Conservation (phyloP, 1,284 basidiomycete genomes). For the Ceratorhiza oryzae-sativae region DNA sequence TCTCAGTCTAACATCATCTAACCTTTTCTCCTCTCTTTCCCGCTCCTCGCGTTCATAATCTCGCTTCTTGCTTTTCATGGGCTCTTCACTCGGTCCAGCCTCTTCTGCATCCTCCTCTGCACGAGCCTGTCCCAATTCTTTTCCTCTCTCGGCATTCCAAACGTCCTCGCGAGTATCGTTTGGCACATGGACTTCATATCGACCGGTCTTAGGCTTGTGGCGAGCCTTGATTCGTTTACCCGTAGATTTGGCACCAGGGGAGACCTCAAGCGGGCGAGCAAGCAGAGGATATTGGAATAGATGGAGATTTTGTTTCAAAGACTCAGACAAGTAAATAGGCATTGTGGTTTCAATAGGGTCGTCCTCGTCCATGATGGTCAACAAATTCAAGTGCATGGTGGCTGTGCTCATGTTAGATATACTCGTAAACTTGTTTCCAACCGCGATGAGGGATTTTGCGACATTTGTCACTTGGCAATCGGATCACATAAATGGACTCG, state of each 20-base stretch:
- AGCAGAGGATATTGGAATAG: slow-evolving; percentile 81
- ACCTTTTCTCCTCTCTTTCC: slow-evolving; percentile 46
- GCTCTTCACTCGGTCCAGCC: slow-evolving; percentile 50
- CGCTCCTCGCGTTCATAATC: slow-evolving; percentile 39
- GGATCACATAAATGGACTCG: slow-evolving; percentile 23
- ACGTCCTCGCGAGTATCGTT: slow-evolving; percentile 77
- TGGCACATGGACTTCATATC: slow-evolving; percentile 77
- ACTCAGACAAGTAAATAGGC: slow-evolving; percentile 72
- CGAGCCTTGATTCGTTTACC: slow-evolving; percentile 78
- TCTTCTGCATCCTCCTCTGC: slow-evolving; percentile 64
- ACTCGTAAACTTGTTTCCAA: background rate
- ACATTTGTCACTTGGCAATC: slow-evolving; percentile 41
- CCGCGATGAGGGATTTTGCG: slow-evolving; percentile 26
- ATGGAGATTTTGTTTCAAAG: slow-evolving; percentile 66
- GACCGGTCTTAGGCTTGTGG: slow-evolving; percentile 65
- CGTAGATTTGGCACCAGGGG: slow-evolving; percentile 70
- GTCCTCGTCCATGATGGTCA: slow-evolving; percentile 39
- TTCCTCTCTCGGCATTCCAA: slow-evolving; percentile 73
- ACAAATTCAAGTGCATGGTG: background rate
- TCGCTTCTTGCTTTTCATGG: slow-evolving; percentile 35
- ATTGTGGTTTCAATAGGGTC: slow-evolving; percentile 49
- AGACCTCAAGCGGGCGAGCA: slow-evolving; percentile 71
- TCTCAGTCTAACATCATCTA: slow-evolving; percentile 71
- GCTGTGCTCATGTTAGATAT: slow-evolving; percentile 8
- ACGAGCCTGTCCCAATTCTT: slow-evolving; percentile 69